Evolutionary conservation across 2,329 filamentous ascomycete species (phyloP), one percentile per base, ranked within the genome.

Genomic region (Cordyceps tenuipes): DNA sequence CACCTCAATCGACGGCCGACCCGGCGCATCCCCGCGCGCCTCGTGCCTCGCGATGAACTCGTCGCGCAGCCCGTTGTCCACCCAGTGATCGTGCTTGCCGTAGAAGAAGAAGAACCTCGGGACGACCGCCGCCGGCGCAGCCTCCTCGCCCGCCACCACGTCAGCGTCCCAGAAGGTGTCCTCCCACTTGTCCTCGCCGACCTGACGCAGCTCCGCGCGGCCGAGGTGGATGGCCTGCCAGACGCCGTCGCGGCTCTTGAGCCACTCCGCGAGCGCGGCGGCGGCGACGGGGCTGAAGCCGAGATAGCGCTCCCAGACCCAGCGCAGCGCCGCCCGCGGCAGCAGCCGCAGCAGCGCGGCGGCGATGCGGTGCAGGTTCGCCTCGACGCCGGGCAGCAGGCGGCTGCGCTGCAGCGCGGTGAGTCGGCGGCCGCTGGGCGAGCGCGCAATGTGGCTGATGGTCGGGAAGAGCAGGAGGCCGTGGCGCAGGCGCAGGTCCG

Each of bases 381-480:
- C 61, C 29, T 77, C 73, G 2, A 84, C 66, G 3, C 61, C 1
- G 78, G 76, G 5, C 72, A 72, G 48, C 74, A 73, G 43, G 29
- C 29, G 5, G 3, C 15, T 44, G 17, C 34, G 57, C 5, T 84
- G 66, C 4, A 76, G 64, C 43, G 65, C 54, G 17, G 62, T 63
- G 17, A 71, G 57, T 52, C 79, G 79, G 59, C 72, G 72, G 1
- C 88, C 89, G 31, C 77, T 83, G 0, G 81, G 77, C 1, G 85
- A 89, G 60, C 75, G 72, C 10, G 84, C 83, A 63, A 92, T 85
- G 71, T 90, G 82, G n/a, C 85, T 80, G 43, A 92, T 79, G 1
- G 89, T 90, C 1, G 89, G 88, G 69, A 91, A 91, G 19, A 92
- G 77, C 60, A 91, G 76, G 47, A 91, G 77, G 1, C 80, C 87